Evolutionary conservation across 2,329 filamentous ascomycete species (phyloP), one percentile per base, ranked within the genome.

Genomic region (Neofusicoccum cordaticola): DNA sequence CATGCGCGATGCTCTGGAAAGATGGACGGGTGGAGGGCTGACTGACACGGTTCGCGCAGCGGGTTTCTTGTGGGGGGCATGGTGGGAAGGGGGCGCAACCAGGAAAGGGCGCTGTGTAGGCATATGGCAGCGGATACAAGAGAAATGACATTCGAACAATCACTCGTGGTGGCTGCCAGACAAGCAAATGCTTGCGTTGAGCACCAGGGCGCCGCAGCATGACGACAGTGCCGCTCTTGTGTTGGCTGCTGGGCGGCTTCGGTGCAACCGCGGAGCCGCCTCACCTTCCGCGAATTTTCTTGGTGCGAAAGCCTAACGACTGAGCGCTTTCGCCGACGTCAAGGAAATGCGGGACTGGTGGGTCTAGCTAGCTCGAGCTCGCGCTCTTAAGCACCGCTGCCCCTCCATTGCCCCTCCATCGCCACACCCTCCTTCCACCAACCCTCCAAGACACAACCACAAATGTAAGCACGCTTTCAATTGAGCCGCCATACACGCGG

Each of bases 191-290:
- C 6, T 31, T 31, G 27, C 6, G 27, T 31, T 31, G 27, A 31
- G 27, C 6, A 7, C 27, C 27, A 7, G 27, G 27, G 27, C 50
- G 50, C 17, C 52, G 19, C 31, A 19, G 37, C 37, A 56, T 56
- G 37, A 56, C n/a, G 51, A 39, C 17, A 22, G 50, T 17, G 12
- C 27, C 27, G 27, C 27, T 31, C 27, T 31, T 31, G 27, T 31
- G 27, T 31, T 31, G 27, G 27, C 22, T 22, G 22, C 22, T 22
- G 22, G 22, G 22, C 22, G 22, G 22, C 27, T 13, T 58, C 53
- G 53, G 53, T 58, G 8, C 53, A 58, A 58, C 53, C 27, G 53
- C 53, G 53, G 48, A n/a, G 35, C 53, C 39, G 53, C 53, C 39
- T 56, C 52, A 56, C 52, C 35, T 41, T 41, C 50, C 31, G 35